Evolutionary conservation across 805 yeast species (phyloP).

Genomic region (Nakazawaea pomicola): DNA sequence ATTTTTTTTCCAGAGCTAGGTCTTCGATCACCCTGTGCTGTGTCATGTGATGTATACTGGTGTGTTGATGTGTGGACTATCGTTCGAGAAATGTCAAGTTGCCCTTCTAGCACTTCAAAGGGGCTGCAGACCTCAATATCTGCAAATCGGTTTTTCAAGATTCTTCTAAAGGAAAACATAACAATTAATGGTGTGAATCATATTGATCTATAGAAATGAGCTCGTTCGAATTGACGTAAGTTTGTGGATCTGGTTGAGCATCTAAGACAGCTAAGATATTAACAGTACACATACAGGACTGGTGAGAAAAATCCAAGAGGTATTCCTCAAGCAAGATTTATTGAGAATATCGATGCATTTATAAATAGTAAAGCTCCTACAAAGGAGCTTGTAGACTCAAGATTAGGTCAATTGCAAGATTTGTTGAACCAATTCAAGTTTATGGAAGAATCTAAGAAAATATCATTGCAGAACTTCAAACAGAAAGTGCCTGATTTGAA

Average conservation of each 20-base stretch:
- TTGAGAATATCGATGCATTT: constrained; percentile 74
- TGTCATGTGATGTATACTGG: background rate
- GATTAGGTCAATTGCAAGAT: constrained; percentile 71
- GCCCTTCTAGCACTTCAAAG: too few species aligned
- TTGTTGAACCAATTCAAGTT: constrained; percentile 85
- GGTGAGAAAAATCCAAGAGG: constrained; percentile 82
- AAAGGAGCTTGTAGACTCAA: constrained; percentile 24
- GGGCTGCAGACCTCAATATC: too few species aligned
- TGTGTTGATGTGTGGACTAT: too few species aligned
- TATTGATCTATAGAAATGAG: background rate
- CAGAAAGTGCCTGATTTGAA: constrained; percentile 87
- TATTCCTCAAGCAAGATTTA: constrained; percentile 93
- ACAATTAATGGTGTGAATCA: background rate
- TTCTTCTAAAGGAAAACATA: background rate
- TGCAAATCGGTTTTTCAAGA: too few species aligned
- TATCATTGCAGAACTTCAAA: constrained; percentile 46
- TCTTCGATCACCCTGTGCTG: background rate
- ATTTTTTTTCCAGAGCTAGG: background rate
- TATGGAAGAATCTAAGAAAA: constrained; percentile 62
- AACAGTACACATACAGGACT: too few species aligned
- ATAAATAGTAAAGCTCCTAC: constrained; percentile 40
- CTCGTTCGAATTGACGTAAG: constrained; percentile 10
- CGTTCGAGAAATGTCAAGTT: too few species aligned
- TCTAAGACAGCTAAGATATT: too few species aligned
- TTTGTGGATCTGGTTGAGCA: too few species aligned